Evolutionary conservation across 129 eudicot genomes (phyloP).

Genomic region (Ambrosia trifida): DNA sequence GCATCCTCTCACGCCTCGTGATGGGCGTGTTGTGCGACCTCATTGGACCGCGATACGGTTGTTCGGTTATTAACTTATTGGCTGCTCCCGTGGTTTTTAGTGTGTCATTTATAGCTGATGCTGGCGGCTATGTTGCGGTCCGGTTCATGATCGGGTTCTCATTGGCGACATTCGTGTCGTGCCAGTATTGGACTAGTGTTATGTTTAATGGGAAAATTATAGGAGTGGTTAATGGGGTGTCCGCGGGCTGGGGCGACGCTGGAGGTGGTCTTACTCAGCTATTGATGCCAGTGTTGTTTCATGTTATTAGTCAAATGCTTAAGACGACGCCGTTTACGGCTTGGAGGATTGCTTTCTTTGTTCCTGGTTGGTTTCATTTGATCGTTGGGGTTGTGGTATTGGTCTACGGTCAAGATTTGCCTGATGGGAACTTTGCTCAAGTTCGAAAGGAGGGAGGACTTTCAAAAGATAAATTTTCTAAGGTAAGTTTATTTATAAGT

Average conservation of each 20-base stretch:
- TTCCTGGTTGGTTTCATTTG: conserved; percentile 46
- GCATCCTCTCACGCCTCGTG: conserved; percentile 48
- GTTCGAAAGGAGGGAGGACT: conserved; percentile 37
- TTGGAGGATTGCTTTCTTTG: conserved; percentile 49
- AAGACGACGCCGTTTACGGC: conserved; percentile 39
- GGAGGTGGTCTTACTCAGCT: conserved; percentile 52
- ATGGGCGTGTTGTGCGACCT: conserved; percentile 53
- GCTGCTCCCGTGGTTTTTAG: conserved; percentile 43
- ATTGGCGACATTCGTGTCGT: conserved; percentile 43
- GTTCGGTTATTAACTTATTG: conserved; percentile 35
- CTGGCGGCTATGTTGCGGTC: conserved; percentile 37
- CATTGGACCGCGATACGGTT: conserved; percentile 43
- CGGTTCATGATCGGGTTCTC: conserved; percentile 53
- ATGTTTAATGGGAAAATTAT: conserved; percentile 50
- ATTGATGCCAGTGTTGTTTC: conserved; percentile 43
- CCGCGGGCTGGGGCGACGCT: conserved; percentile 53
- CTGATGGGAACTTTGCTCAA: conserved; percentile 49
- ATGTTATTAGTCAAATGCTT: conserved; percentile 17
- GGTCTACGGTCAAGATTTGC: conserved; percentile 49
- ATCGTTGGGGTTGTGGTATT: conserved; percentile 38
- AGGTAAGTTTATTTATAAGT: conserved; percentile 11
- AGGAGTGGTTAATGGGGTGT: conserved; percentile 51
- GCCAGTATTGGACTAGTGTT: conserved; percentile 52
- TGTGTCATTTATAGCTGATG: conserved; percentile 28
- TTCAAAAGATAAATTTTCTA: conserved; percentile 41